Evolutionary conservation across 2,329 filamentous ascomycete species (phyloP).

Genomic region (Aureobasidium sp.): DNA sequence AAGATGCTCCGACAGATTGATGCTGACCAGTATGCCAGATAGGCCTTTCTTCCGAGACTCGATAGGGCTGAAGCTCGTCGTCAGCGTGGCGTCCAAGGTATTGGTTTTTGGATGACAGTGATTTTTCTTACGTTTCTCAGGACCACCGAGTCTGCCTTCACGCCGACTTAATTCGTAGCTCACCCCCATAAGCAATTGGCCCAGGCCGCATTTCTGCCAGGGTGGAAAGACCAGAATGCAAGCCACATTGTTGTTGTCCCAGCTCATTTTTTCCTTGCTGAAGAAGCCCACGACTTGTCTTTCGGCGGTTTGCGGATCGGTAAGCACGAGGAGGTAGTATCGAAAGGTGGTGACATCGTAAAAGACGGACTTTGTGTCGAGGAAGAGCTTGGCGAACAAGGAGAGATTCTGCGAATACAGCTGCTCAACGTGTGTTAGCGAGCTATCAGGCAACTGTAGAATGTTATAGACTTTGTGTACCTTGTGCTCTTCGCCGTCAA

Average conservation of each 20-base stretch:
- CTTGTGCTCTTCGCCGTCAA: constrained; percentile 81
- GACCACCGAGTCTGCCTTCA: constrained; percentile 79
- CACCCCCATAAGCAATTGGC: constrained; percentile 81
- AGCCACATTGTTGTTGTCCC: constrained; percentile 96
- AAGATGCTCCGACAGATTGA: constrained; percentile 67
- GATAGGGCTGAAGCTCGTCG: constrained; percentile 54
- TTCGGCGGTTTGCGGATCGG: constrained; percentile 38
- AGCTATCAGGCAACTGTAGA: not conserved
- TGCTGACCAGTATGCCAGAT: constrained; percentile 77
- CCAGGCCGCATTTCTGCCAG: constrained; percentile 86
- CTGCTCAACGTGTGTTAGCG: constrained; percentile 20
- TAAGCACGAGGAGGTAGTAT: constrained; percentile 85
- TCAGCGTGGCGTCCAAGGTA: not conserved
- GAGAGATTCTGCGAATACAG: constrained; percentile 93
- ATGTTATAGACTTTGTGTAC: constrained; percentile 19
- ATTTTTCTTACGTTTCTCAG: constrained; percentile 62
- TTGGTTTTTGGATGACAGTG: too few species aligned
- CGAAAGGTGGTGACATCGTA: constrained; percentile 93
- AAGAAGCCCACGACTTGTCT: constrained; percentile 85
- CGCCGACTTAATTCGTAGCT: constrained; percentile 86
- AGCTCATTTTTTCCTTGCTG: constrained; percentile 96
- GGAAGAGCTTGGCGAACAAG: constrained; percentile 92
- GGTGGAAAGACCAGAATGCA: constrained; percentile 95
- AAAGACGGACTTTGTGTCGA: constrained; percentile 97
- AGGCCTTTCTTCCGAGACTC: constrained; percentile 74